Base-by-base conservation (phyloP, 2,329 filamentous ascomycete genomes). In the Reticulascus tulasneorum region DNA sequence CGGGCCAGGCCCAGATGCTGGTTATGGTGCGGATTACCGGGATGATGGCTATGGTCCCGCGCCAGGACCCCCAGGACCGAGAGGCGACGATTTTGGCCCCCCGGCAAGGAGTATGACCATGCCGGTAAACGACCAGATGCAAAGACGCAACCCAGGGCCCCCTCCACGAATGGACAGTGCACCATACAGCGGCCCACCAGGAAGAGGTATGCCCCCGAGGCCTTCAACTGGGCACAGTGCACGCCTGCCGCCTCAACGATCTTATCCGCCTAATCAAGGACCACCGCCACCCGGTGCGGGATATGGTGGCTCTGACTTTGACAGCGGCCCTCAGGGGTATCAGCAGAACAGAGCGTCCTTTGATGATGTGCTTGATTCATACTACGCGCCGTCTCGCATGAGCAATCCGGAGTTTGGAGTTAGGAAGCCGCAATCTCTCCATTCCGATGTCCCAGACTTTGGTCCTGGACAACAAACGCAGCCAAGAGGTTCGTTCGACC, bases 81-180 rank as follows among this genome's bases (percentile, higher is more conserved):
- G 46, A 8, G 51, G 53, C 41, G 59, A 66, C 24, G 62, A 64
- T 6, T 78, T 73, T 46, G 73, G 64, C 0, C 68, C 72, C 3
- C 74, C 73, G 8, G 52, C 60, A n/a, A 66, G 78, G 47, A 82
- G 77, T 38, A 75, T 73, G 69, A 82, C 79, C 6, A 77, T 80
- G 73, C 76, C 77, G 3, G 55, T 64, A 4, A 67, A 73, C 37
- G 64, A 70, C 9, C 55, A 58, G 13, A 59, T 63, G 47, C 59
- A 64, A 22, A 63, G 63, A 55, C 52, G 50, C 7, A 53, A 58
- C 31, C 30, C 23, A 4, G 53, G 44, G 10, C 62, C 56, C 20
- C 51, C 49, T 16, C 60, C 58, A 24, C 61, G 65, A 20, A 57
- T 56, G 38, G 71, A 67, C 26, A 68, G n/a, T n/a, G n/a, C n/a